Evolutionary conservation across 176 grass and related monocot genomes (phyloP).

Genomic region (Tillandsia fasciculata): DNA sequence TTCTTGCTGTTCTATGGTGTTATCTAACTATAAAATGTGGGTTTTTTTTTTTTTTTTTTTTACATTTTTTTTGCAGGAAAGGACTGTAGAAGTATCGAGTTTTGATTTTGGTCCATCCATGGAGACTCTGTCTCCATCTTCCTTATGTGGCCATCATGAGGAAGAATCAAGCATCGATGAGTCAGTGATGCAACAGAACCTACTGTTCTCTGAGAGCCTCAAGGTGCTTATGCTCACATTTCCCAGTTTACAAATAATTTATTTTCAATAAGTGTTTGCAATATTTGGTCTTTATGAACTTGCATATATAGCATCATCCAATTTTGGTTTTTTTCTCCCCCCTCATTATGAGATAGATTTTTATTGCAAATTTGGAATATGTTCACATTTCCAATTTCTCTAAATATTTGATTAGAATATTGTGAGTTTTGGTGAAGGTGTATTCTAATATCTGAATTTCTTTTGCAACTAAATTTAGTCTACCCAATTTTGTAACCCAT

Average conservation of each 20-base stretch:
- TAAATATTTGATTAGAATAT: too few species aligned
- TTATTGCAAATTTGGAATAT: background rate
- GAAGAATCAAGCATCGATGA: constrained; percentile 44
- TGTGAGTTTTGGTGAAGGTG: too few species aligned
- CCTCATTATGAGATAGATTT: background rate
- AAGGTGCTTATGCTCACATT: constrained; percentile 34
- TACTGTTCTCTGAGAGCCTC: constrained; percentile 72
- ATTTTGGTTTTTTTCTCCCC: background rate
- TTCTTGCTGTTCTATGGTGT: background rate
- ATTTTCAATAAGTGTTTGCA: background rate
- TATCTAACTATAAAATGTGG: background rate
- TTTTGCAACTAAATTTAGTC: too few species aligned
- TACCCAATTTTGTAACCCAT: too few species aligned
- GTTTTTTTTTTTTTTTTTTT: background rate
- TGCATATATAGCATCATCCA: background rate
- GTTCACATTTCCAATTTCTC: too few species aligned
- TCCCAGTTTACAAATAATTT: background rate
- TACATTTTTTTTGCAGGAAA: background rate
- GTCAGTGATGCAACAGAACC: constrained; percentile 42
- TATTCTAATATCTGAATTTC: too few species aligned
- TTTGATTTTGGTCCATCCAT: background rate
- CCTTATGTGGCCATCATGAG: constrained; percentile 7
- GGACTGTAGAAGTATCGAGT: background rate
- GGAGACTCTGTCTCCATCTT: constrained; percentile 7
- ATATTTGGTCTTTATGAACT: background rate